Base-by-base conservation (phyloP, 1,139 yeast genomes). In the Suhomyces guaymorum region DNA sequence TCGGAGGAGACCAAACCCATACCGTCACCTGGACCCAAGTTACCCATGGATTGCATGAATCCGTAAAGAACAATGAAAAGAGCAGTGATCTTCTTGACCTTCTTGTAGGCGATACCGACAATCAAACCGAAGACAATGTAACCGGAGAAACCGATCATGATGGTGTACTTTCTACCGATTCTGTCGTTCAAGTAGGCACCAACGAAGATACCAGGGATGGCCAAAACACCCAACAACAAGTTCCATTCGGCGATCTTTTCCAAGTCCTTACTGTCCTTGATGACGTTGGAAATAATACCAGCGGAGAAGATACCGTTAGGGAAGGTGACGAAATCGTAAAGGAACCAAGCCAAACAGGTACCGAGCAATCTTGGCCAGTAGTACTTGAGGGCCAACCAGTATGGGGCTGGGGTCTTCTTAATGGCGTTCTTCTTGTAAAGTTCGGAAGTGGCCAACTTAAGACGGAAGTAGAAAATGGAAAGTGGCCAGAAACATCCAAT, bases 21-120 rank as follows among this genome's bases (percentile, higher is more conserved):
- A 69, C 76, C 76, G 53, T 82, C 74, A 46, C 92, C 92, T 4
- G 92, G 92, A 4, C 94, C 92, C 48, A 82, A 64, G 57, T 82
- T 82, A 48, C 89, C 89, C 43, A 65, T 54, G 4, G 75, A 69
- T 60, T 70, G 70, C 73, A 79, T 73, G 18, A 78, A 55, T 19
- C 82, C 84, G 52, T 78, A 79, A 49, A 79, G 74, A 33, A 79
- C 57, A 33, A 79, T 72, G 54, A 79, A 79, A 17, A 77, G 56
- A 5, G 78, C 74, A n/a, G 72, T 61, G 41, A 75, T 76, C 32
- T 72, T 66, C 27, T 55, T 55, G 39, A 78, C 51, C 51, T 72
- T 63, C 13, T 66, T 68, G 50, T 66, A 79, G 2, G 79, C 73
- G 44, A 74, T 68, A 21, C 84, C 84, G 26, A 78, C 75, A 40